These are phyloP conservation scores for Rhamnella rubrinervis DNA, from an alignment of 331 rosid species.

Conservation along the genomic window DNA sequence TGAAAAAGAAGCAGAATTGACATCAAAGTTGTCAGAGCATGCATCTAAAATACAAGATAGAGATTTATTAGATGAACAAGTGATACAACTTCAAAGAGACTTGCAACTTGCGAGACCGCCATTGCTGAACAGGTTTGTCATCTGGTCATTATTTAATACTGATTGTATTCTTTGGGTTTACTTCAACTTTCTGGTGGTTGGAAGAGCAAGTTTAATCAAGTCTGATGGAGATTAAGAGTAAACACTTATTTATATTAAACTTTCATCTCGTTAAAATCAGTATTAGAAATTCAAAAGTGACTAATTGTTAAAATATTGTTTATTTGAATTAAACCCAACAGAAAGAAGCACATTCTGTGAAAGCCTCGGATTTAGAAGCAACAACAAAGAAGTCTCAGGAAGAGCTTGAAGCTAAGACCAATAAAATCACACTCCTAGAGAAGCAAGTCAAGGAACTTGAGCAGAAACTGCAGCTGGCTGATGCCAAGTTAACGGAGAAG, in stretches of 20 bases:
- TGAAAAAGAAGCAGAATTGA: slow-evolving; percentile 59
- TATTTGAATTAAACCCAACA: slow-evolving; percentile 38
- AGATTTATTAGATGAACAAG: slow-evolving; percentile 56
- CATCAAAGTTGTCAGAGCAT: slow-evolving; percentile 63
- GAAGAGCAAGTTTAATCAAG: background rate
- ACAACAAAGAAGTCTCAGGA: slow-evolving; percentile 55
- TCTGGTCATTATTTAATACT: slow-evolving; percentile 2
- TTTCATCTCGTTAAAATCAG: background rate
- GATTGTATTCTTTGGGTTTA: background rate
- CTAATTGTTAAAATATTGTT: slow-evolving; percentile 9
- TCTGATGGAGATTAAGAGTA: background rate
- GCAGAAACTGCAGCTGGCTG: slow-evolving; percentile 58
- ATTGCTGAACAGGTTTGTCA: slow-evolving; percentile 55
- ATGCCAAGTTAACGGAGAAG: slow-evolving; percentile 51
- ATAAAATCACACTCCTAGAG: slow-evolving; percentile 51
- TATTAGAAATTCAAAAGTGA: background rate
- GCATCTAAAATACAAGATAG: slow-evolving; percentile 44
- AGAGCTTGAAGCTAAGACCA: slow-evolving; percentile 72
- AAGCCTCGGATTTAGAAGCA: slow-evolving; percentile 51
- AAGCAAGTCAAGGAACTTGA: slow-evolving; percentile 70
- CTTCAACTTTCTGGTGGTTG: background rate
- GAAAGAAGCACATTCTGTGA: slow-evolving; percentile 63
- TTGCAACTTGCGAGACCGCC: slow-evolving; percentile 50
- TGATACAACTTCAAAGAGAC: slow-evolving; percentile 63
- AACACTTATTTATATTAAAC: background rate